Conservation (phyloP, 179 eudicot species). For the Vitellaria paradoxa region DNA sequence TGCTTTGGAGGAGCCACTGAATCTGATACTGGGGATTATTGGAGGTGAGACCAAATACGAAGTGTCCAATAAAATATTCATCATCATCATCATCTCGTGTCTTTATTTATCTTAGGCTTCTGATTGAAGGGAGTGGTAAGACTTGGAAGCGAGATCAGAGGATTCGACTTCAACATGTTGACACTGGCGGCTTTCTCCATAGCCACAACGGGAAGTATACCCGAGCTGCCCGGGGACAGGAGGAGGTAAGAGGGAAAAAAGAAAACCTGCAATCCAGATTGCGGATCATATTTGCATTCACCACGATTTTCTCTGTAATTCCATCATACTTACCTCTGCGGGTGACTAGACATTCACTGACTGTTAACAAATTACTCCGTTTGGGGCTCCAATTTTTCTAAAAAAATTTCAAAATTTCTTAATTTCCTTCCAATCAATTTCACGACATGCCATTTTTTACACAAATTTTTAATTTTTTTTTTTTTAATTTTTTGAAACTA, state of each 20-base stretch:
- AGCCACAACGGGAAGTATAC: constrained; percentile 81
- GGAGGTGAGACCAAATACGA: constrained; percentile 52
- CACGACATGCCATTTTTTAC: too few relatives aligned
- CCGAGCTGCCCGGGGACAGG: constrained; percentile 83
- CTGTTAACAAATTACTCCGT: not conserved
- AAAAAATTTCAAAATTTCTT: too few relatives aligned
- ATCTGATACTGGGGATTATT: constrained; percentile 75
- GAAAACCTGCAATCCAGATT: not conserved
- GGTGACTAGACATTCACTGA: not conserved
- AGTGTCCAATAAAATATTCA: not conserved
- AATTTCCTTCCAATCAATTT: too few relatives aligned
- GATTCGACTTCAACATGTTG: constrained; percentile 70
- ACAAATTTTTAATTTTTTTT: too few relatives aligned
- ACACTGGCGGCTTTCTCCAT: constrained; percentile 78
- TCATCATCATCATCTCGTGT: not conserved
- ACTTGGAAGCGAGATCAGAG: constrained; percentile 83
- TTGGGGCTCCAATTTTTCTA: too few relatives aligned
- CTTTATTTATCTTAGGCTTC: constrained; percentile 34
- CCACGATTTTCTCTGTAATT: not conserved
- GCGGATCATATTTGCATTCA: not conserved
- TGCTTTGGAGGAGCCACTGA: constrained; percentile 64
- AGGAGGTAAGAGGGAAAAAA: constrained; percentile 49
- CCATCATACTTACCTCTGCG: not conserved
- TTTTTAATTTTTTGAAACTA: too few relatives aligned
- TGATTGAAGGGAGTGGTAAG: constrained; percentile 74